Evolutionary conservation across 1,284 basidiomycete species (phyloP).

Genomic region (Ustilago cynodontis): DNA sequence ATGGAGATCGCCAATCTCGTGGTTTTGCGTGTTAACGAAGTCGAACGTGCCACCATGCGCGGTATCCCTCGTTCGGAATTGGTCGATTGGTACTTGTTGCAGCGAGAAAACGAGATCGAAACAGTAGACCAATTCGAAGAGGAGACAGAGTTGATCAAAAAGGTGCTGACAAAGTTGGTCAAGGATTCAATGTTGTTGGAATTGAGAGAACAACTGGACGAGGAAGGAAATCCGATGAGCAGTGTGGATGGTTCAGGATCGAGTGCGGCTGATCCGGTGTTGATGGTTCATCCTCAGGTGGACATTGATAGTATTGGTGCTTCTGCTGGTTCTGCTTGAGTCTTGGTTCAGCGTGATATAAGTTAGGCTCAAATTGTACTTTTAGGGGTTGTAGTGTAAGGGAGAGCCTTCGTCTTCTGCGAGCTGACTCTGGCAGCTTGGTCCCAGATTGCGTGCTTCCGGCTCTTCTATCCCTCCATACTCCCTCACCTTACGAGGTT

Average conservation of each 20-base stretch:
- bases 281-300: conserved; percentile 64
- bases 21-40: conserved; percentile 82
- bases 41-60: conserved; percentile 81
- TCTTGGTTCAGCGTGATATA: neutral
- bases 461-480: no score
- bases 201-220: conserved; percentile 54
- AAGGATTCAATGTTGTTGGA: conserved; percentile 75
- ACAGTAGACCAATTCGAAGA: conserved; percentile 90
- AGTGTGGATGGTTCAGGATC: conserved; percentile 34
- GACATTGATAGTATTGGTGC: conserved; percentile 61
- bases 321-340: conserved; percentile 1
- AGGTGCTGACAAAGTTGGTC: conserved; percentile 88
- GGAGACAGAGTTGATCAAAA: conserved; percentile 88
- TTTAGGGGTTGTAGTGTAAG: conserved; percentile 15
- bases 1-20: conserved; percentile 89
- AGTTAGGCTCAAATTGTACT: conserved; percentile 15
- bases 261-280: conserved; percentile 35
- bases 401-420: no score
- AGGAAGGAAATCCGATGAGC: conserved; percentile 45
- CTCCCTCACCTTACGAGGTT: no score
- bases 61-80: conserved; percentile 83
- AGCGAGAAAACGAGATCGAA: conserved; percentile 81
- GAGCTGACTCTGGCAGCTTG: no score
- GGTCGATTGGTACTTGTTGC: conserved; percentile 95
- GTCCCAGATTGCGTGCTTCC: no score